Percentiles rank a stretch among this genome's conserved stretches.
Evolutionary conservation across 2,329 filamentous ascomycete genomes (phyloP).

Genomic region (Daldinia eschscholtzii): DNA sequence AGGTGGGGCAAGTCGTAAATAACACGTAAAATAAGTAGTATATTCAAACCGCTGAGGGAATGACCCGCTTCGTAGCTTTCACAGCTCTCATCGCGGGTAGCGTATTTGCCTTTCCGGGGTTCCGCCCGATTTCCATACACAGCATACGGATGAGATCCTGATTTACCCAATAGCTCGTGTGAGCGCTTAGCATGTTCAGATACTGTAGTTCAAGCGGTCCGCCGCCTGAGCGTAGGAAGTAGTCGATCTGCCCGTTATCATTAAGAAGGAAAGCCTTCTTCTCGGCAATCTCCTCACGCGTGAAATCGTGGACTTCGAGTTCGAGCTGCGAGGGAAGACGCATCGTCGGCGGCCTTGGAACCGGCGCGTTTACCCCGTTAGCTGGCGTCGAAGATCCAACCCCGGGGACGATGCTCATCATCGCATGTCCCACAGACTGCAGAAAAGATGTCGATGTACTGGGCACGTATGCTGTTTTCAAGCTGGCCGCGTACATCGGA

Average conservation of each 20-base stretch:
- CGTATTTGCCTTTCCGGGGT: constrained; percentile 72
- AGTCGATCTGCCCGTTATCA: constrained; percentile 97
- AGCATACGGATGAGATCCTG: constrained; percentile 91
- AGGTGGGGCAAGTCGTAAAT: constrained; percentile 15
- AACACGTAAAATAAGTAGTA: not conserved
- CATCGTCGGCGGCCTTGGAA: constrained; percentile 56
- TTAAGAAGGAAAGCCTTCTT: constrained; percentile 89
- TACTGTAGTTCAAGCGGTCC: constrained; percentile 96
- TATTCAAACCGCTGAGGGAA: constrained; percentile 40
- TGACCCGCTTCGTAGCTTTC: constrained; percentile 63
- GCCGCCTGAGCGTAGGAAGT: constrained; percentile 83
- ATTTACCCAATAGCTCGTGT: constrained; percentile 93
- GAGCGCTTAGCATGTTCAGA: constrained; percentile 94
- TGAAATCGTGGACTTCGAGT: constrained; percentile 95
- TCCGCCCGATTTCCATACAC: constrained; percentile 86
- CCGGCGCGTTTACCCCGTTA: constrained; percentile 47
- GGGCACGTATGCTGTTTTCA: constrained; percentile 85
- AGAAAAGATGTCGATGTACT: constrained; percentile 75
- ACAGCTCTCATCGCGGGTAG: constrained; percentile 70
- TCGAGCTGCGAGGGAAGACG: constrained; percentile 79
- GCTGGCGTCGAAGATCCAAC: constrained; percentile 51
- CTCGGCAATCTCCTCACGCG: constrained; percentile 90
- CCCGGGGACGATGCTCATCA: constrained; percentile 73
- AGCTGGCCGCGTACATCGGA: constrained; percentile 77
- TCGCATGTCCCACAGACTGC: constrained; percentile 71